Percentiles rank a stretch among this genome's conserved stretches.
phyloP scores from a whole-genome alignment of 805 yeast genomes.

The Candida saitoana region DNA sequence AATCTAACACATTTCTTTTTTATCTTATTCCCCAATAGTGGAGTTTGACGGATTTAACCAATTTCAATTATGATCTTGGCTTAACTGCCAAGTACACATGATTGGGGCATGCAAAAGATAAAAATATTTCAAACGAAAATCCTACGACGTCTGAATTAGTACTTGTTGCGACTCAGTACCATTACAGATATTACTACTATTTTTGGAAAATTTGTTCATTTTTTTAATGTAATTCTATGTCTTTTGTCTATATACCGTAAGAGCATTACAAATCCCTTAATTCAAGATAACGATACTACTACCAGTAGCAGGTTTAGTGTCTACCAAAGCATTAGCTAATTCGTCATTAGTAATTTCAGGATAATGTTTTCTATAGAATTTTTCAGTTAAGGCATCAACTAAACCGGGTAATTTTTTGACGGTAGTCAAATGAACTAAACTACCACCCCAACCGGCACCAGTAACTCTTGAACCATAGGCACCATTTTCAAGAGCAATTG shows the following conservation, averaged over 20 bases:
- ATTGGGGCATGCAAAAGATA: no score
- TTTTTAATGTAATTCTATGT: background rate
- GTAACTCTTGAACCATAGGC: conserved; percentile 67
- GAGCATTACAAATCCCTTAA: no score
- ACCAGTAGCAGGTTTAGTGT: conserved; percentile 55
- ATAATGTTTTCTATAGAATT: conserved; percentile 47
- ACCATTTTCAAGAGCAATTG: conserved; percentile 52
- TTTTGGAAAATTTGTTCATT: no score
- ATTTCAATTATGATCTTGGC: no score
- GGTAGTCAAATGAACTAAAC: conserved; percentile 60
- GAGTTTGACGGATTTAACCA: no score
- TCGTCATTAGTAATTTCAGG: conserved; percentile 46
- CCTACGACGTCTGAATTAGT: no score
- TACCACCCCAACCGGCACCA: conserved; percentile 81
- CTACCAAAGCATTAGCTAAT: conserved; percentile 49
- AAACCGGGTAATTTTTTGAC: conserved; percentile 36
- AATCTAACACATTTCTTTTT: no score
- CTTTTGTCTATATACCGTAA: background rate
- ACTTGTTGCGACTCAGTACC: no score
- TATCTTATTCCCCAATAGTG: no score
- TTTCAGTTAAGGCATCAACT: conserved; percentile 40
- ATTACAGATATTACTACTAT: no score
- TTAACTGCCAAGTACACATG: no score
- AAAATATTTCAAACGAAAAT: no score
- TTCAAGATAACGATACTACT: conserved; percentile 13